Conservation (phyloP, 2,329 filamentous ascomycete species). For the Botrytis paeoniae region DNA sequence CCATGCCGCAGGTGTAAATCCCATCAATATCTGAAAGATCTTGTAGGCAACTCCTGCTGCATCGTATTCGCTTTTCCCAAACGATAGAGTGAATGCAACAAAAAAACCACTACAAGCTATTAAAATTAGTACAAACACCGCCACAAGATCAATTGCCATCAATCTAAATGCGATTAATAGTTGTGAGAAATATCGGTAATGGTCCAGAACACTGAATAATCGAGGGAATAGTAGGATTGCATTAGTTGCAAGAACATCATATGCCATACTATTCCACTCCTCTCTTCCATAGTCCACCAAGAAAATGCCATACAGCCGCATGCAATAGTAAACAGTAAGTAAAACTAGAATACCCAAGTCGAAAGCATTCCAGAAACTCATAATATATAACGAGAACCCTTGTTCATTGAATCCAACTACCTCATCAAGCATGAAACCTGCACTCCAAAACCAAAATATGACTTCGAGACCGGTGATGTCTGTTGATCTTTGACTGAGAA, state of each 20-base stretch:
- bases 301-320: conserved; percentile 84
- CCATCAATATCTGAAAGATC: conserved; percentile 92
- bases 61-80: conserved; percentile 64
- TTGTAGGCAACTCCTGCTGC: conserved; percentile 78
- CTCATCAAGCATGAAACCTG: conserved; percentile 94
- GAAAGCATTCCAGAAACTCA: conserved; percentile 97
- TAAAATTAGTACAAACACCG: conserved; percentile 78
- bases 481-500: conserved; percentile 71
- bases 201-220: conserved; percentile 88
- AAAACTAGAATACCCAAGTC: conserved; percentile 85
- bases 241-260: conserved; percentile 89
- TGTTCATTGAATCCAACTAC: conserved; percentile 95
- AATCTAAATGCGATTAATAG: conserved; percentile 89
- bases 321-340: conserved; percentile 83
- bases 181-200: conserved; percentile 95
- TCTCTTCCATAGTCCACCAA: conserved; percentile 67
- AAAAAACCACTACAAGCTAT: conserved; percentile 94
- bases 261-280: conserved; percentile 77
- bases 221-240: conserved; percentile 86
- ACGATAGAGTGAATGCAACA: conserved; percentile 86
- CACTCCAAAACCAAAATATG: conserved; percentile 96
- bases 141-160: conserved; percentile 87
- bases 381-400: conserved; percentile 92
- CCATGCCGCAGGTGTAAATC: conserved; percentile 94
- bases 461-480: conserved; percentile 82